These are phyloP conservation scores for Boletus edulis DNA, from an alignment of 768 basidiomycete genomes.

Conservation along the genomic window DNA sequence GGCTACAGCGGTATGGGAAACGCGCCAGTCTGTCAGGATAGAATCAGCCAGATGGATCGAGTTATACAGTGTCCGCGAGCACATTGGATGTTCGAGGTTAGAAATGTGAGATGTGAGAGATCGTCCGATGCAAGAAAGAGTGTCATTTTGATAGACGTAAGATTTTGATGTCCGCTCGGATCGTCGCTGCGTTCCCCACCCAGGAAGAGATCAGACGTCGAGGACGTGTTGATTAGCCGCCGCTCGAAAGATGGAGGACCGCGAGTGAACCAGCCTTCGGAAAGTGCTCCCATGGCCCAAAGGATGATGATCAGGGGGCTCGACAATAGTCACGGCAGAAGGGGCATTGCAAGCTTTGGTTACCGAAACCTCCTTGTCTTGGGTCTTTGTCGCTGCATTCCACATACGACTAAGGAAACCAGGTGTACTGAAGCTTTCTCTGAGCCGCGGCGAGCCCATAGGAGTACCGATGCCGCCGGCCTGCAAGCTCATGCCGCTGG, in stretches of 20 bases:
- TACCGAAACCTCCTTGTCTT: constrained; percentile 26
- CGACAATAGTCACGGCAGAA: constrained; percentile 24
- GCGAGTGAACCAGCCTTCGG: constrained; percentile 43
- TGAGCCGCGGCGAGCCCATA: constrained; percentile 23
- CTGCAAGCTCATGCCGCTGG: constrained; percentile 9
- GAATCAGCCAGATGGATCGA: constrained; percentile 1
- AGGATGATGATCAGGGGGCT: constrained; percentile 23
- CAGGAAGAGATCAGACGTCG: constrained; percentile 23
- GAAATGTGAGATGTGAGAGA: constrained; percentile 27
- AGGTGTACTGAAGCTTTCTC: constrained; percentile 42
- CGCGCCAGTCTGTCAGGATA: constrained; percentile 12
- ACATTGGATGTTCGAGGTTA: constrained; percentile 19
- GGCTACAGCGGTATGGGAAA: constrained; percentile 26
- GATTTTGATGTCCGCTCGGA: constrained; percentile 20
- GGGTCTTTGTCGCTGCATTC: constrained; percentile 54
- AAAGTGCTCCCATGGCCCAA: constrained; percentile 34
- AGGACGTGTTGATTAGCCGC: constrained; percentile 24
- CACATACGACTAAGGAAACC: constrained; percentile 72
- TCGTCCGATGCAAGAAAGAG: constrained; percentile 18
- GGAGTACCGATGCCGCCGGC: constrained; percentile 12
- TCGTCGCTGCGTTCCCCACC: constrained; percentile 8
- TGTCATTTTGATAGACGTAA: constrained; percentile 21
- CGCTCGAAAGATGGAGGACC: constrained; percentile 42
- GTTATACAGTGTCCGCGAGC: constrained; percentile 22
- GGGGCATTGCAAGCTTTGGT: constrained; percentile 10